phyloP scores from a whole-genome alignment of 2,329 filamentous ascomycete genomes.

The Phialophora verrucosa region DNA sequence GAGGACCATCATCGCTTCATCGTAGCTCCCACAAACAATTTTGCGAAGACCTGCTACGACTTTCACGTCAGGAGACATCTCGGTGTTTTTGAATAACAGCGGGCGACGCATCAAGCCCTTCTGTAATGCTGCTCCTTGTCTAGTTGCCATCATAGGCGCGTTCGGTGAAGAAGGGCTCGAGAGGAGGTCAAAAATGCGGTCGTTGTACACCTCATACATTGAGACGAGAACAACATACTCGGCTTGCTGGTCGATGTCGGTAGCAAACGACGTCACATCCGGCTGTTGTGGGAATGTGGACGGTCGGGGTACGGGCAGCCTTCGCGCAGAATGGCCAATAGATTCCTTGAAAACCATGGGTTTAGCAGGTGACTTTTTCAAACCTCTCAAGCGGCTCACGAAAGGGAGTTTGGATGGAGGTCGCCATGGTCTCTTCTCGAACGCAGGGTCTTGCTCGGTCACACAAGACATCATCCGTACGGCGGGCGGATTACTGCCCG shows the following conservation, averaged over 20 bases:
- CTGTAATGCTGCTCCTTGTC: slow-evolving; percentile 54
- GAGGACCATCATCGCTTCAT: slow-evolving; percentile 85
- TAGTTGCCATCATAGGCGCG: slow-evolving; percentile 47
- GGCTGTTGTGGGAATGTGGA: slow-evolving; percentile 75
- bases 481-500: slow-evolving; percentile 9
- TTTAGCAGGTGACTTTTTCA: slow-evolving; percentile 41
- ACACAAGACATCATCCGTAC: slow-evolving; percentile 18
- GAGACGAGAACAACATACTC: slow-evolving; percentile 90
- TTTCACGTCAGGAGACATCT: slow-evolving; percentile 87
- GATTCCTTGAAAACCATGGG: slow-evolving; percentile 59
- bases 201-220: slow-evolving; percentile 99
- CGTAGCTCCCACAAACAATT: slow-evolving; percentile 79
- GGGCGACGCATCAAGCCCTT: slow-evolving; percentile 78
- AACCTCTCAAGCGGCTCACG: slow-evolving; percentile 39
- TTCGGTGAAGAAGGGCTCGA: slow-evolving; percentile 58
- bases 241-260: slow-evolving; percentile 69
- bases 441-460: slow-evolving; percentile 9
- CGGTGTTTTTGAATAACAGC: slow-evolving; percentile 89
- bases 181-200: slow-evolving; percentile 93
- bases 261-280: slow-evolving; percentile 71
- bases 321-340: slow-evolving; percentile 58
- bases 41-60: slow-evolving; percentile 91
- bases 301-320: slow-evolving; percentile 68
- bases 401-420: slow-evolving; percentile 44
- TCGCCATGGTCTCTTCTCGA: slow-evolving; percentile 33